Percentiles rank a stretch among this genome's conserved stretches.
phyloP scores from a whole-genome alignment of 306 rosid species.

The Prunus mira region DNA sequence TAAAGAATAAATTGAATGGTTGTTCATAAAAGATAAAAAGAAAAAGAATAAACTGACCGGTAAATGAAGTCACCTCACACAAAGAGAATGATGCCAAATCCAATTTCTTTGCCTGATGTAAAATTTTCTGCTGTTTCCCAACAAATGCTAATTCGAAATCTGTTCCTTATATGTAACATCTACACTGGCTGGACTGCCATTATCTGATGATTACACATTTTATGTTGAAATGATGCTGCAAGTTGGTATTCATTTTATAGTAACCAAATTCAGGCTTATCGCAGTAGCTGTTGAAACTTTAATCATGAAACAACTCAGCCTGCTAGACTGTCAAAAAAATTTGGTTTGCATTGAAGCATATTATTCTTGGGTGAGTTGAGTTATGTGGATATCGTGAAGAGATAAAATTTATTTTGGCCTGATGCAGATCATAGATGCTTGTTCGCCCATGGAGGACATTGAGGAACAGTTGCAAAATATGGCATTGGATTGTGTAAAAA shows the following conservation, averaged over 20 bases:
- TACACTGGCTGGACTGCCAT: not conserved
- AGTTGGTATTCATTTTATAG: not conserved
- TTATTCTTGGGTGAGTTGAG: not conserved
- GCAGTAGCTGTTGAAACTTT: not conserved
- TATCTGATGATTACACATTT: not conserved
- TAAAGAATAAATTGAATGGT: too few relatives aligned
- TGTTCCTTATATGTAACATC: not conserved
- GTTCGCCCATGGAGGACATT: slow-evolving; percentile 63
- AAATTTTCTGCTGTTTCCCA: not conserved
- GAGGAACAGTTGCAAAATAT: slow-evolving; percentile 70
- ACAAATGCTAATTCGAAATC: not conserved
- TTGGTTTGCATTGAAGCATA: not conserved
- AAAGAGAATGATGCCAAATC: not conserved
- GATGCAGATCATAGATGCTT: slow-evolving; percentile 74
- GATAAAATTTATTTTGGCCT: not conserved
- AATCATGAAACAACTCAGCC: not conserved
- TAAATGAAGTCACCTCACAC: not conserved
- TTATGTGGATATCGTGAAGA: not conserved
- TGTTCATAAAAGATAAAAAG: too few relatives aligned
- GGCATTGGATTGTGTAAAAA: slow-evolving; percentile 42
- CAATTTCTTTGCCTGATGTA: not conserved
- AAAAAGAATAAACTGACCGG: not conserved
- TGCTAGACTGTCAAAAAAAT: not conserved
- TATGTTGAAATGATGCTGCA: not conserved
- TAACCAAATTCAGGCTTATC: not conserved